Evolutionary conservation across 768 basidiomycete species (phyloP), one percentile per base, ranked within the genome.

Genomic region (Tulasnella sp.): DNA sequence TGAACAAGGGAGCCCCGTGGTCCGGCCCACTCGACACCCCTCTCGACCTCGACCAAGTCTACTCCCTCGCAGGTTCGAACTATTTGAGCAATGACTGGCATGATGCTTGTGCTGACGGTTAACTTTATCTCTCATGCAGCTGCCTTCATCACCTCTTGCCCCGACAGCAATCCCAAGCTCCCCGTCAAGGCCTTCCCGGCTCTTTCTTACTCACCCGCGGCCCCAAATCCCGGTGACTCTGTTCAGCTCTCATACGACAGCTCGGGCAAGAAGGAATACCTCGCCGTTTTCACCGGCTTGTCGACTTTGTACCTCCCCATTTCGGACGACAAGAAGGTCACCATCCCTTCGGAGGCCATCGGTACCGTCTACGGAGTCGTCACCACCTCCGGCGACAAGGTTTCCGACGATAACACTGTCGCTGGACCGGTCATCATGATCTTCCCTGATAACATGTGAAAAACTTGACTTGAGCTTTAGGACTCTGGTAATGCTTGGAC

Each of bases 311-410:
- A 83, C 75, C 81, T 81, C 75, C 83, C 79, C 39, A 76, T 86
- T 62, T 76, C n/a, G 0, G 62, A 66, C 32, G 29, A 77, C 63
- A 75, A 76, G 74, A 75, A 76, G 75, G 78, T 81, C 22, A 77
- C 77, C 35, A 78, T 88, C 26, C 88, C 87, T 0, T 70, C 75
- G 7, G 81, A 80, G 2, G 72, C 86, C 14, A 75, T 75, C 69
- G 88, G 88, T 4, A 81, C 83, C 11, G 84, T 86, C 12, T 90
- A 85, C 78, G 83, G 84, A 9, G 77, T 86, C 71, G 80, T 87
- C 41, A 83, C 81, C 65, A 81, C 81, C 76, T 75, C 80, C 79
- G 75, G 80, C 79, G 74, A 73, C 29, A 77, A 78, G 17, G 79
- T 83, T 29, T 77, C 77, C 36, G 86, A 87, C 71, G 81, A 81